A percentile compares a stretch with the other conserved stretches of the same genome.
phyloP scores from a whole-genome alignment of 805 yeast species.

The Wickerhamiella parazyma region DNA sequence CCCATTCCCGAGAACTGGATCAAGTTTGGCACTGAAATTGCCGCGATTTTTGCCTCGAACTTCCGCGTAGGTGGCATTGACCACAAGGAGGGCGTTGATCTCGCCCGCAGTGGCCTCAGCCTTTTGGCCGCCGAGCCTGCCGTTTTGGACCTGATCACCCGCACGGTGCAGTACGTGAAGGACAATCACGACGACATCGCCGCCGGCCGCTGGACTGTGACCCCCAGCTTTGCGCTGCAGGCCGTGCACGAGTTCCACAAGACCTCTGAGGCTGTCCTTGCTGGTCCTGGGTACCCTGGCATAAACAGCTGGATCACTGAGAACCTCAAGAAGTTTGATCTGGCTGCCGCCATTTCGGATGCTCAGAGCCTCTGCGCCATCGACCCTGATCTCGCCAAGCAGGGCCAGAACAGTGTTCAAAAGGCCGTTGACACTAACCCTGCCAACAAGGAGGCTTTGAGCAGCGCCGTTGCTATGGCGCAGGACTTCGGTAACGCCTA shows the following conservation, averaged over 20 bases:
- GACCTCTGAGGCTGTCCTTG: not conserved
- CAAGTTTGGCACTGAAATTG: constrained; percentile 1
- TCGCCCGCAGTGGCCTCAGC: constrained; percentile 1
- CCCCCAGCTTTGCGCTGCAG: not conserved
- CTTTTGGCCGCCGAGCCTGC: constrained; percentile 1
- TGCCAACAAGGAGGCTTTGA: not conserved
- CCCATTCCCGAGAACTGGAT: constrained; percentile 1
- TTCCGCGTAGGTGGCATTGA: constrained; percentile 3
- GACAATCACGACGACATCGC: not conserved
- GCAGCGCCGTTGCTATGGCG: not conserved
- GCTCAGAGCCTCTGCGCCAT: constrained; percentile 1
- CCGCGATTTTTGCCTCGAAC: constrained; percentile 3
- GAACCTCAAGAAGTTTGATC: constrained; percentile 3
- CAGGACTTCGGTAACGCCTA: constrained; percentile 1
- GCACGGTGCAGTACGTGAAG: not conserved
- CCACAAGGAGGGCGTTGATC: constrained; percentile 4
- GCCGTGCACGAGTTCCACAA: constrained; percentile 2
- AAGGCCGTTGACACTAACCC: not conserved
- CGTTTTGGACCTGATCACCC: not conserved
- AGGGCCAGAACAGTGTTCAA: not conserved
- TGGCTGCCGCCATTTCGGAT: constrained; percentile 2
- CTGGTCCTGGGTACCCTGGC: not conserved
- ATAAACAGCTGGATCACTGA: not conserved
- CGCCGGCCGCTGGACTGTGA: not conserved
- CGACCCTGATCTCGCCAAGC: constrained; percentile 3